Conservation (phyloP, 116 monocot genomes). For the Thalassia testudinum region DNA sequence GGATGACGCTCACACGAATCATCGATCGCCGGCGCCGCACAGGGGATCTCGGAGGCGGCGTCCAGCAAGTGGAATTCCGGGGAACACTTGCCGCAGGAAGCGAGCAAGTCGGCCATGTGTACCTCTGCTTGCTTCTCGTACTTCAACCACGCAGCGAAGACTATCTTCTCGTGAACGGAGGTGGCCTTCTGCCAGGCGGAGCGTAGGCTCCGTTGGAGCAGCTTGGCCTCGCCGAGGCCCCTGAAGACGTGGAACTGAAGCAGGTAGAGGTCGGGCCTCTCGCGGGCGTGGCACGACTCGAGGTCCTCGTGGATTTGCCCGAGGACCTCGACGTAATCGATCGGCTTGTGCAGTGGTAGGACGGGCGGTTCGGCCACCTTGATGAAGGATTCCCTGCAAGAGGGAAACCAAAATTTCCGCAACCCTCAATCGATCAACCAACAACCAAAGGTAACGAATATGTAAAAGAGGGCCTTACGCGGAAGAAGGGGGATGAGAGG, state of each 20-base stretch:
- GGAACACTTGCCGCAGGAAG: constrained; percentile 49
- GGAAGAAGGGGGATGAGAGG: constrained; percentile 42
- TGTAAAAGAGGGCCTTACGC: constrained; percentile 30
- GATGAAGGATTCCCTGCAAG: constrained; percentile 51
- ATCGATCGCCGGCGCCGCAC: background rate
- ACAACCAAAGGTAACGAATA: constrained; percentile 2
- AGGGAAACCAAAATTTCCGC: background rate
- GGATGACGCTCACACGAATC: background rate
- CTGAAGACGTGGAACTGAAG: constrained; percentile 62
- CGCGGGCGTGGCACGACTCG: constrained; percentile 29
- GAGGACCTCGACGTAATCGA: constrained; percentile 54
- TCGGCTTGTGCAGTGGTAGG: constrained; percentile 48
- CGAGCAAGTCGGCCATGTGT: constrained; percentile 47
- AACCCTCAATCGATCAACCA: too few species aligned
- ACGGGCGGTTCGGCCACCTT: constrained; percentile 52
- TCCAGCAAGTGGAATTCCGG: constrained; percentile 38
- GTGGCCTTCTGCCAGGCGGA: constrained; percentile 47
- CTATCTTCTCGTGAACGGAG: constrained; percentile 49
- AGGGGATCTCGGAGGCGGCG: constrained; percentile 28
- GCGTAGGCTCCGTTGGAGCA: constrained; percentile 52
- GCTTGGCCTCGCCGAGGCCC: constrained; percentile 53
- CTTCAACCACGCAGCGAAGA: constrained; percentile 60
- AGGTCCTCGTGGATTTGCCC: constrained; percentile 65
- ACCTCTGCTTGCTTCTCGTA: constrained; percentile 63
- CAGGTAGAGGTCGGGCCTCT: constrained; percentile 41